Base-by-base conservation (phyloP, 2,329 filamentous ascomycete genomes). In the Aspergillus novofumigatus region DNA sequence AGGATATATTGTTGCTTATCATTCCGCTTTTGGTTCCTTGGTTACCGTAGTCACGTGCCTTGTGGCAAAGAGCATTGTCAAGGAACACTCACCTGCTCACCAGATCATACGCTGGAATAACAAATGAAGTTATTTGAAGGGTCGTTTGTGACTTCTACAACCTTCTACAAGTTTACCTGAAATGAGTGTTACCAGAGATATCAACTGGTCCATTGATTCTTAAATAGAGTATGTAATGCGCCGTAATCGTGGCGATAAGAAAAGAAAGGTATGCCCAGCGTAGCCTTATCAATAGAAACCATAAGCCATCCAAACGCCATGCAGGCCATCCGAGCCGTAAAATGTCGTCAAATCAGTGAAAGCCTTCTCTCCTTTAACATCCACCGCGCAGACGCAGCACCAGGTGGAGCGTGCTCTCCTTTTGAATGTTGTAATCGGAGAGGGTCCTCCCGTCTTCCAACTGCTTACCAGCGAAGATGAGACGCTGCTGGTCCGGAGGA, bases 401-500 rank as follows among this genome's bases (percentile, higher is more conserved):
- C 77, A 87, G 78, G 74, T 87, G 84, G 59, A 87, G 77, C 1
- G 84, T 87, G 54, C 80, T 83, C 77, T 86, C 84, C 80, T 85
- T 84, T 71, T 81, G 79, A 55, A 81, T 81, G 64, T 81, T 81
- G 69, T 81, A 88, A 67, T 81, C 78, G 35, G 77, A 79, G 25
- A 81, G 70, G 49, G 78, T 81, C 25, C 79, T 76, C 9, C 79
- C 78, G 60, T 81, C 78, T 62, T 81, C 78, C 51, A 81, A 66
- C 76, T 88, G 86, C 80, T 88, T 88, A 66, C 86, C 86, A 66
- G 86, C 86, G 63, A 88, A 88, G 69, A 89, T 88, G 54, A 88
- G 77, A 72, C 86, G 83, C 73, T 88, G 86, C 72, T 89, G 86
- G 69, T 89, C 86, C 38, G 86, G 86, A 28, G 86, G 86, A 54